Evolutionary conservation across 1,284 basidiomycete species (phyloP).

Genomic region (Filobasidium uniguttulatum): DNA sequence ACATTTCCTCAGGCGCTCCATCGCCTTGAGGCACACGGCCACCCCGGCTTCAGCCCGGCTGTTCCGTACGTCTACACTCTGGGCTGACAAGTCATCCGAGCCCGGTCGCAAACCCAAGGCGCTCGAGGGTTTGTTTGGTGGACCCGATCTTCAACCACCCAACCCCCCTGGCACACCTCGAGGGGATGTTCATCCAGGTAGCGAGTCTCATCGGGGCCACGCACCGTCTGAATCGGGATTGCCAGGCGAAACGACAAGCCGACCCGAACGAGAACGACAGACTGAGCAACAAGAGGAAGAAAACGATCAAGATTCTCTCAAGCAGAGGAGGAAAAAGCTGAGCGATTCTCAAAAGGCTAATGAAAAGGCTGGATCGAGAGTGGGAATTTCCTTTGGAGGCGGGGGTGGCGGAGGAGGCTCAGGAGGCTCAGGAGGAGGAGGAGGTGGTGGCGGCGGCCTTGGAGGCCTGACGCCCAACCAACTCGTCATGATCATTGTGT

Average conservation of each 20-base stretch:
- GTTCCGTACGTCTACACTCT: not conserved
- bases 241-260: not conserved
- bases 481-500: slow-evolving; percentile 26
- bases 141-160: slow-evolving; percentile 16
- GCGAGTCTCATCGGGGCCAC: slow-evolving; percentile 22
- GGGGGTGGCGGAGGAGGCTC: slow-evolving; percentile 24
- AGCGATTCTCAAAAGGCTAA: slow-evolving; percentile 22
- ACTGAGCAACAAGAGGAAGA: slow-evolving; percentile 18
- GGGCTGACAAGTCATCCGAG: not conserved
- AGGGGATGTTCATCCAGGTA: slow-evolving; percentile 22
- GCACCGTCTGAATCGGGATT: slow-evolving; percentile 18
- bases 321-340: slow-evolving; percentile 25
- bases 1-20: not conserved
- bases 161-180: slow-evolving; percentile 22
- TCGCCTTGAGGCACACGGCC: not conserved
- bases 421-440: slow-evolving; percentile 21
- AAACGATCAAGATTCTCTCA: slow-evolving; percentile 18
- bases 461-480: slow-evolving; percentile 30
- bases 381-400: no score
- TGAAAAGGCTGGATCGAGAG: slow-evolving; percentile 21
- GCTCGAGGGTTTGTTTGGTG: slow-evolving; percentile 7
- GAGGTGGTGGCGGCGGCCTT: slow-evolving; percentile 16
- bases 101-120: slow-evolving; percentile 2
- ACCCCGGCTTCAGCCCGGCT: not conserved
- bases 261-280: no score